These are phyloP conservation scores for Aspergillus biplanus DNA, from an alignment of 495 filamentous ascomycete species.

Conservation along the genomic window DNA sequence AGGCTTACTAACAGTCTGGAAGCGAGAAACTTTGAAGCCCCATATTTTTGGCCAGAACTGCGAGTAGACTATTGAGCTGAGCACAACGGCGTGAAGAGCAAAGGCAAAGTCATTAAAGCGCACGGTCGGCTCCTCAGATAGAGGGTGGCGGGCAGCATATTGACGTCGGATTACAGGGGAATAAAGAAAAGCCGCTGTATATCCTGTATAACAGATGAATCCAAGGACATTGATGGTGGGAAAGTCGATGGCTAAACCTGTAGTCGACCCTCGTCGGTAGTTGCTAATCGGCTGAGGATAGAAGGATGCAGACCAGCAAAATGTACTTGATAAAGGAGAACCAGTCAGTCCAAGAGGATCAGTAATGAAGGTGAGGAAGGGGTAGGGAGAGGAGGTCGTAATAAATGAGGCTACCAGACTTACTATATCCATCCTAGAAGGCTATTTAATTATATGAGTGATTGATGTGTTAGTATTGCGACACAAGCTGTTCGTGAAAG, in stretches of 20 bases:
- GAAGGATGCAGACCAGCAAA: conserved; percentile 87
- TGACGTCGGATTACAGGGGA: conserved; percentile 76
- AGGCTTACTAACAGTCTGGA: conserved; percentile 62
- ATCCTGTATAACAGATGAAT: conserved; percentile 78
- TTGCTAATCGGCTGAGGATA: conserved; percentile 89
- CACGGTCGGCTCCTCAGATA: conserved; percentile 75
- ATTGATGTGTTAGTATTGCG: conserved; percentile 15
- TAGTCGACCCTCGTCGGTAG: conserved; percentile 71
- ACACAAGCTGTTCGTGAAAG: conserved; percentile 2
- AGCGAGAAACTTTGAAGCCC: conserved; percentile 66
- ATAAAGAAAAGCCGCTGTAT: conserved; percentile 72
- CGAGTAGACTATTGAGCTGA: conserved; percentile 67
- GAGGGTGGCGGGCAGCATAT: conserved; percentile 81
- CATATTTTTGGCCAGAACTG: conserved; percentile 75
- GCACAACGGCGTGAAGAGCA: conserved; percentile 72
- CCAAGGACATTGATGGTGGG: conserved; percentile 81
- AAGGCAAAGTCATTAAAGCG: conserved; percentile 90
- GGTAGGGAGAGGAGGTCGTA: not conserved
- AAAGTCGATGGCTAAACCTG: conserved; percentile 84
- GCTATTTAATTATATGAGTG: conserved; percentile 22
- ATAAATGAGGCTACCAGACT: conserved; percentile 10
- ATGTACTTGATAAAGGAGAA: conserved; percentile 42
- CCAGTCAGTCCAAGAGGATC: conserved; percentile 1
- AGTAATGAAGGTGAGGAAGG: not conserved
- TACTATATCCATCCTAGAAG: conserved; percentile 52